Base-by-base conservation (phyloP, 2,329 filamentous ascomycete genomes). In the Pseudogymnoascus sp. region DNA sequence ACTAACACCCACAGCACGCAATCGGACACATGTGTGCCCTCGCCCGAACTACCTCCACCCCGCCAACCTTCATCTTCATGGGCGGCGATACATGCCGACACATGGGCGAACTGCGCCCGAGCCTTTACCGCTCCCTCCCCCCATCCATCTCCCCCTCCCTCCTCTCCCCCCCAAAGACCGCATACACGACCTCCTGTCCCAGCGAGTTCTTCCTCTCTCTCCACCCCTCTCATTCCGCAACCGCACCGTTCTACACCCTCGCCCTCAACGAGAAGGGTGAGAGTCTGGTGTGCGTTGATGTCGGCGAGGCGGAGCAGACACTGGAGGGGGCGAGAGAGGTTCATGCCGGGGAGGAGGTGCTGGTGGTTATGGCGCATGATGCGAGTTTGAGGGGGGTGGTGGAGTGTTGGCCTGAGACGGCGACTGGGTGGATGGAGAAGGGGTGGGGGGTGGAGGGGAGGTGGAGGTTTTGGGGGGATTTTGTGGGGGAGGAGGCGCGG, bases 21-120 rank as follows among this genome's bases (percentile, higher is more conserved):
- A 70, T 80, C 10, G 80, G 79, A 1, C 80, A 82, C 67, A 72
- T 81, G n/a, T 77, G 76, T 63, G 81, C 74, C 3, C 73, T 84
- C 0, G 81, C 79, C 1, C 73, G 81, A 6, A 78, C 76, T 0
- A 73, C 73, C 0, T n/a, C 64, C 12, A 64, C 60, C 12, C 68
- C 70, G 1, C 69, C 68, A 35, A 75, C 75, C 0, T 83, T 82
- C 67, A 75, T 82, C 28, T 75, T 82, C 66, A 78, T 82, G 73
- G 80, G 78, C 28, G 80, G 78, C 16, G 80, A 82, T 67, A 71
- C 75, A 4, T 77, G 73, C 37, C 79, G 81, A 64, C 76, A 81
- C 63, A 72, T 70, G 7, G 77, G 75, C 18, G 75, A 79, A 65
- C 75, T 81, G 18, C 70, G 79, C n/a, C n/a, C n/a, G n/a, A n/a